Base-by-base conservation (phyloP, 1,284 basidiomycete species). In the Taiwanofungus camphoratus region DNA sequence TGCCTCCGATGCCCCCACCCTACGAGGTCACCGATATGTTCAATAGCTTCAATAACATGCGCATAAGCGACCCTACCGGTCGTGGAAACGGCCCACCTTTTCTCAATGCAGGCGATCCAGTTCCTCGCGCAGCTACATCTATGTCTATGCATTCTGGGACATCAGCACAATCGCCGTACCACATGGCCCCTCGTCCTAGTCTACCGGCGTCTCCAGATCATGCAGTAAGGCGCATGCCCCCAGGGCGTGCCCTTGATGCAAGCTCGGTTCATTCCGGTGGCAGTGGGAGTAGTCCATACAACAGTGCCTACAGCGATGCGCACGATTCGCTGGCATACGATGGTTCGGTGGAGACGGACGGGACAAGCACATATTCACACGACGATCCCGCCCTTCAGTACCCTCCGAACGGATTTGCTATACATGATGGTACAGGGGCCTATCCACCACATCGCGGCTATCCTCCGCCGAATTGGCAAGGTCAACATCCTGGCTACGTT, bases 71-170 rank as follows among this genome's bases (percentile, higher is more conserved):
- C 45, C 63, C 68, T 27, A 31, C 59, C 34, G 48, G 56, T 23
- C 38, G 53, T 36, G 44, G 51, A 36, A 40, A 52, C 30, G 40
- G 44, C 32, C 46, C 50, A 13, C 45, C 38, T n/a, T 36, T 37
- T 20, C 19, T 39, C 31, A 46, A 46, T 21, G 48, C 51, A n/a
- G 31, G 48, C 7, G 59, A 61, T 9, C 58, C 54, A 12, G 41
- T 58, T n/a, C 66, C 69, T 35, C 69, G 74, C 22, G 64, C 71
- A 15, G 67, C 71, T 22, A 77, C 77, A 15, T 71, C 75, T 12
- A 73, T 76, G 71, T 78, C 77, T 18, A 61, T 69, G 51, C 66
- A 63, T 37, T 62, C 71, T 26, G 38, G 27, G 1, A 33, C 39
- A 31, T 49, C 50, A 16, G 50, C 59, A 40, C 62, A 64, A 42